Base-by-base conservation (phyloP, 2,329 filamentous ascomycete genomes). In the Aspergillus eucalypticola region DNA sequence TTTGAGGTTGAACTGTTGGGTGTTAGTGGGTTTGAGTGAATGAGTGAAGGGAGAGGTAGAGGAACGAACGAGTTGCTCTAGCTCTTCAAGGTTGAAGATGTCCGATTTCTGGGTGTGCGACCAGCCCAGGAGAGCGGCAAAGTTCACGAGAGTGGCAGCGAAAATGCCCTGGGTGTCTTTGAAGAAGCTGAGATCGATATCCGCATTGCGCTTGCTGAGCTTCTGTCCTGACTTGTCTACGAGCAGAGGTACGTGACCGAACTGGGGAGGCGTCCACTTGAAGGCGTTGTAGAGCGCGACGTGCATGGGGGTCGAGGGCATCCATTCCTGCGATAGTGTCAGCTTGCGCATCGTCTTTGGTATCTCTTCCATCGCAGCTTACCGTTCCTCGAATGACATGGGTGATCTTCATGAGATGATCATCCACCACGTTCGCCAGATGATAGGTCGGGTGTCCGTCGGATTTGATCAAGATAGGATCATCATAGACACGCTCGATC, bases 391-490 rank as follows among this genome's bases (percentile, higher is more conserved):
- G 88, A 60, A 99, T 90, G 13, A 99, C 95, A 75, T 98, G 94
- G 0, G 93, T 97, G 66, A 99, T 96, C 61, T 91, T 81, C 95
- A 99, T 99, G 61, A 90, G 82, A 74, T 97, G 91, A 71, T 99
- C 95, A 71, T 99, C 95, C 4, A 99, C 89, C 8, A 99, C 94
- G 71, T 98, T 99, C 4, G 95, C 95, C 62, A 99, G 88, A 75
- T 99, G 95, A 71, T 99, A 99, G 0, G 96, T 99, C 0, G 95
- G 95, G 65, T 90, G 90, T 0, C 92, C 93, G 73, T 99, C 95
- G 0, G 88, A 89, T 76, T 99, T 99, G 61, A 97, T 81, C 42
- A 99, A 81, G 62, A 99, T 90, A 19, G 92, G 94, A 70, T 98
- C 93, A 66, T 95, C 91, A 64, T 83, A 88, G 23, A 83, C 82